phyloP scores from a whole-genome alignment of 1,139 yeast species.

The Arxiozyma telluris region DNA sequence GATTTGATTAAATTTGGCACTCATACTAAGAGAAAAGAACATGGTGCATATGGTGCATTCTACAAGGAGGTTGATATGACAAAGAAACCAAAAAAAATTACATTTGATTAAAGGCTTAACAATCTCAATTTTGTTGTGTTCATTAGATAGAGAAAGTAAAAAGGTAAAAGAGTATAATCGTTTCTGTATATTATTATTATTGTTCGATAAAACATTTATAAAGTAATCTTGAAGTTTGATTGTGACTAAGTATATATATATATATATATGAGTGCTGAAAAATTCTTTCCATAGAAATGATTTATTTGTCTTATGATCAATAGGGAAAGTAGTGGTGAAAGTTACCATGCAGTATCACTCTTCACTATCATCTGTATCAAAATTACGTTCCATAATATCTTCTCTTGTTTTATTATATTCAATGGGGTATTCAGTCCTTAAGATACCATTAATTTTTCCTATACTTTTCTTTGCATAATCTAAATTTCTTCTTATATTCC shows the following conservation, averaged over 20 bases:
- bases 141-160: neutral
- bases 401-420: conserved; percentile 28
- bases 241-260: neutral
- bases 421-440: conserved; percentile 24
- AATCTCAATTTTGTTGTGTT: neutral
- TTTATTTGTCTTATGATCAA: neutral
- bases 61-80: conserved; percentile 83
- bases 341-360: neutral
- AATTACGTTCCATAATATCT: conserved; percentile 21
- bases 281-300: neutral
- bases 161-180: neutral
- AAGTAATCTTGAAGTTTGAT: neutral
- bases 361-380: conserved; percentile 9
- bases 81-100: conserved; percentile 85
- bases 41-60: conserved; percentile 93
- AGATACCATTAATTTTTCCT: conserved; percentile 14
- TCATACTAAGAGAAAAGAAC: conserved; percentile 95
- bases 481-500: conserved; percentile 16
- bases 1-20: conserved; percentile 92
- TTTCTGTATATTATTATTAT: neutral
- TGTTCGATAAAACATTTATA: neutral
- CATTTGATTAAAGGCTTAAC: conserved; percentile 40
- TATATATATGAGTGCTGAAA: neutral
- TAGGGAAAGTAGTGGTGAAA: neutral
- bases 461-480: conserved; percentile 15